Evolutionary conservation across 2,329 filamentous ascomycete genomes (phyloP), one percentile per base, ranked within the genome.

Genomic region (Ampelomyces quisqualis): DNA sequence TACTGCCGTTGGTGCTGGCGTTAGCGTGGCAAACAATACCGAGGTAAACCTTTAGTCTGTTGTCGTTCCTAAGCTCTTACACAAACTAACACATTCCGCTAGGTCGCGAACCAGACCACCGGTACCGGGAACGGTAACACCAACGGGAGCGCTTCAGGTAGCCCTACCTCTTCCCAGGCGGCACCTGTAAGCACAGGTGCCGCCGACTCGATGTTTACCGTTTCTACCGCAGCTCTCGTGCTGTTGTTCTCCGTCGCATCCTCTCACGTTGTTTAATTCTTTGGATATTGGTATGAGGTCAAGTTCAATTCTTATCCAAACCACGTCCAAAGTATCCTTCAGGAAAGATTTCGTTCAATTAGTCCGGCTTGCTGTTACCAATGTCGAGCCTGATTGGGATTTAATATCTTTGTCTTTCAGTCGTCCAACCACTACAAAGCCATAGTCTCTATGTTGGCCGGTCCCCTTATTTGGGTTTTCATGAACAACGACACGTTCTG

Each of bases 1-100:
- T 48, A 56, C 49, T 58, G 57, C 56, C 53, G 59, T 33, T 31
- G 53, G 73, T 27, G 56, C 55, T n/a, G 63, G 61, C 4, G 14
- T 10, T n/a, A 34, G 20, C 29, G 17, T 18, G 5, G 15, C 29
- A 7, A 31, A 31, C 29, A 18, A 7, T 17, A 17, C 29, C n/a
- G 14, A 31, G 29, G 29, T 31, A 31, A 18, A 17, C 29, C 3
- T 5, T 17, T n/a, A n/a, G n/a, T n/a, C n/a, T n/a, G n/a, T n/a
- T n/a, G n/a, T n/a, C n/a, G n/a, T n/a, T n/a, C n/a, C n/a, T n/a
- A n/a, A n/a, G n/a, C n/a, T n/a, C n/a, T n/a, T n/a, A n/a, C n/a
- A n/a, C n/a, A n/a, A n/a, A n/a, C n/a, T n/a, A n/a, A n/a, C n/a
- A n/a, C n/a, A n/a, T n/a, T n/a, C n/a, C n/a, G 22, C 22, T 3